Conservation (phyloP, 2,329 filamentous ascomycete species). For the Epichloe baconii region DNA sequence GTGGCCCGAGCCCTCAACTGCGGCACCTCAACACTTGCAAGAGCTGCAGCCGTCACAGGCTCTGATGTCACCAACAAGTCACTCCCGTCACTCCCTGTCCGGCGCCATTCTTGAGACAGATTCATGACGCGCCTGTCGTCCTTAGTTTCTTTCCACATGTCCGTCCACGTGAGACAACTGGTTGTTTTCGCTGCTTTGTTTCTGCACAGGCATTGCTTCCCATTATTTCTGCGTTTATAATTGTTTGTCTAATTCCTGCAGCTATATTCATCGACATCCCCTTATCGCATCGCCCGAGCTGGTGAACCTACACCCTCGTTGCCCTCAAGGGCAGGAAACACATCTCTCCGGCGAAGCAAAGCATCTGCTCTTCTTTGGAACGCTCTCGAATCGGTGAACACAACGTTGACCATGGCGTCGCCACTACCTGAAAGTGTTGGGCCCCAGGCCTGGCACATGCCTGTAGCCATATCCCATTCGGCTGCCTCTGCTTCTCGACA, state of each 20-base stretch:
- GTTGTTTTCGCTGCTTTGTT: neutral
- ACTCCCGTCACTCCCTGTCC: neutral
- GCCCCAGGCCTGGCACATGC: neutral
- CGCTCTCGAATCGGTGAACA: neutral
- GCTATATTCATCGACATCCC: neutral
- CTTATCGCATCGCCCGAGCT: neutral
- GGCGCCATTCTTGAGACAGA: neutral
- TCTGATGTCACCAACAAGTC: conserved; percentile 21
- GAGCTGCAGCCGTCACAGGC: conserved; percentile 9
- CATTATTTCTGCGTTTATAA: neutral
- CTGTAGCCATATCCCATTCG: neutral
- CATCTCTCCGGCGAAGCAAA: neutral
- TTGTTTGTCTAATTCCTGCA: neutral
- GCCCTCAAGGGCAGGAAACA: neutral
- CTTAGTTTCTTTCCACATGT: neutral
- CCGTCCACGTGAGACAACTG: neutral
- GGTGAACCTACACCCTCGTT: neutral
- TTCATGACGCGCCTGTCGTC: neutral
- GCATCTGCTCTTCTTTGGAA: neutral
- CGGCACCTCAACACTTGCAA: no score
- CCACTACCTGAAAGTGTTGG: neutral
- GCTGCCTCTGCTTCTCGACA: neutral
- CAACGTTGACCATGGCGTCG: neutral
- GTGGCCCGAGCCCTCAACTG: no score
- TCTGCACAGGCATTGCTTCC: neutral